These are phyloP conservation scores for Myriosclerotinia curreyana DNA, from an alignment of 2,329 filamentous ascomycete species.

Conservation along the genomic window DNA sequence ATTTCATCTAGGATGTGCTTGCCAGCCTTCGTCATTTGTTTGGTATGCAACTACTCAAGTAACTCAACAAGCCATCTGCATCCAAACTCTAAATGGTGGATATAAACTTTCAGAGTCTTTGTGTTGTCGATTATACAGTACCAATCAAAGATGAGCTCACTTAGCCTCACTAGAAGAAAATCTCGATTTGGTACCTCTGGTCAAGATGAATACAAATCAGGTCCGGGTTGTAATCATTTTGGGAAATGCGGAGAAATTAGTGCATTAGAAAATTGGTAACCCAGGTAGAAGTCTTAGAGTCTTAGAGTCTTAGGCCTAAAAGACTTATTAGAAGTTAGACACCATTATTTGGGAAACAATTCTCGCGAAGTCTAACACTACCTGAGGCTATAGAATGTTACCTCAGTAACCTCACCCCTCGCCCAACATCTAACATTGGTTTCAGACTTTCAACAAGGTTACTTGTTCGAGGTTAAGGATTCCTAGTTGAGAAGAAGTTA, in stretches of 20 bases:
- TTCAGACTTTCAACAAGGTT: not conserved
- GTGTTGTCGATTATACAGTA: slow-evolving; percentile 10
- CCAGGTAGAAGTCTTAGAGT: too few species aligned
- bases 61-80: slow-evolving; percentile 4
- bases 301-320: too few species aligned
- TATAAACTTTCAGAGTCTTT: not conserved
- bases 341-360: not conserved
- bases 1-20: not conserved
- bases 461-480: not conserved
- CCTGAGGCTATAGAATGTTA: not conserved
- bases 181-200: not conserved
- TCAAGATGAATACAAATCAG: not conserved
- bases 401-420: too few species aligned
- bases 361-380: slow-evolving; percentile 1
- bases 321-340: too few species aligned
- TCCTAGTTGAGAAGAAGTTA: not conserved
- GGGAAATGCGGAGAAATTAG: not conserved
- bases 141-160: not conserved
- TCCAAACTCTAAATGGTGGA: not conserved
- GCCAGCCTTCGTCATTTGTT: slow-evolving; percentile 12
- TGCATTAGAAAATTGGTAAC: not conserved
- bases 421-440: not conserved
- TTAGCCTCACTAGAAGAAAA: not conserved
- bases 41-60: not conserved
- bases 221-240: not conserved